These are phyloP conservation scores for Macrophomina phaseolina DNA, from an alignment of 2,329 filamentous ascomycete genomes.

Conservation along the genomic window DNA sequence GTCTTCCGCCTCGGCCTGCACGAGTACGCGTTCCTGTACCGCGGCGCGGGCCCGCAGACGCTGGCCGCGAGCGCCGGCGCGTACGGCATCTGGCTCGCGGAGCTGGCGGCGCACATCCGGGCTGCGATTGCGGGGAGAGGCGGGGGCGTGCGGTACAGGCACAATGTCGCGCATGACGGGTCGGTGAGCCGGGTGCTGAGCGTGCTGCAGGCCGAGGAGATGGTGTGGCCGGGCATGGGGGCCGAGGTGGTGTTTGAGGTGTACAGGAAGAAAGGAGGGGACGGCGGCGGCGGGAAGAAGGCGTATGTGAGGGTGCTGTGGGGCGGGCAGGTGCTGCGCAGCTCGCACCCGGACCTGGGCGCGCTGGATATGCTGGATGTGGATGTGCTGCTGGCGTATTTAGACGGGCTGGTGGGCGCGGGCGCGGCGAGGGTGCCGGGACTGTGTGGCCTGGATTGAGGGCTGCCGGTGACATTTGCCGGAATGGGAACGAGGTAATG, in stretches of 20 bases:
- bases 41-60: slow-evolving; percentile 61
- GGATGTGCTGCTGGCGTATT: slow-evolving; percentile 68
- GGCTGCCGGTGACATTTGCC: no score
- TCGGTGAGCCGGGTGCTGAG: slow-evolving; percentile 70
- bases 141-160: slow-evolving; percentile 63
- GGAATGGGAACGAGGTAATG: no score
- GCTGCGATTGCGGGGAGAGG: slow-evolving; percentile 48
- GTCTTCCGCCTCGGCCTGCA: slow-evolving; percentile 80
- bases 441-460: slow-evolving; percentile 19
- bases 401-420: slow-evolving; percentile 72
- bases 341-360: slow-evolving; percentile 72
- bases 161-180: slow-evolving; percentile 84
- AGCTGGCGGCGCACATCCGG: slow-evolving; percentile 71
- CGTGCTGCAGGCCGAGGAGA: slow-evolving; percentile 72
- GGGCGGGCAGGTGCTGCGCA: slow-evolving; percentile 69
- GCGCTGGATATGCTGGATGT: slow-evolving; percentile 73
- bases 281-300: slow-evolving; percentile 28
- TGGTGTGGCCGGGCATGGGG: slow-evolving; percentile 88
- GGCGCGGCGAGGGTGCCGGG: slow-evolving; percentile 49
- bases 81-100: slow-evolving; percentile 76
- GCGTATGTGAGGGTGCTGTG: slow-evolving; percentile 71
- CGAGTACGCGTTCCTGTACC: slow-evolving; percentile 81
- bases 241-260: slow-evolving; percentile 79
- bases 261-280: slow-evolving; percentile 45
- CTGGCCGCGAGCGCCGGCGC: slow-evolving; percentile 66